These are phyloP conservation scores for Fragosphaeria purpurea DNA, from an alignment of 2,329 filamentous ascomycete genomes.

Conservation along the genomic window DNA sequence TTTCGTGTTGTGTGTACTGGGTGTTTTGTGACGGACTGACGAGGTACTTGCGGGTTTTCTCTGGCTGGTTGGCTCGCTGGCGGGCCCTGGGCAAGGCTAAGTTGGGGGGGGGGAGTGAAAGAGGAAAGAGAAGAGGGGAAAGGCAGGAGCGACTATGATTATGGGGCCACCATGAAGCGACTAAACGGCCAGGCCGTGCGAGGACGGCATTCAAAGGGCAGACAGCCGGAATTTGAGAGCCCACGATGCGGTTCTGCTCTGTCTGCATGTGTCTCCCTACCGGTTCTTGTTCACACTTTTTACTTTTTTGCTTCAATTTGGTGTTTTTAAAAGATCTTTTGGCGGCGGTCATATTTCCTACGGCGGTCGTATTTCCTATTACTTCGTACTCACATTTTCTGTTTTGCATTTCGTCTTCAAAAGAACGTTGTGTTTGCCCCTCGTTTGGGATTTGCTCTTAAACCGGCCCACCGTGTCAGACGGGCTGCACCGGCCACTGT, in stretches of 20 bases:
- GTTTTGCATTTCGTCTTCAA: neutral
- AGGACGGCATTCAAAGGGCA: neutral
- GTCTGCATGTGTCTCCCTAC: neutral
- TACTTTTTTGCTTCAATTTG: no score
- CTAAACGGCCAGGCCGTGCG: neutral
- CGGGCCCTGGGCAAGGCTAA: neutral
- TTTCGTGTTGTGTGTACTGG: no score
- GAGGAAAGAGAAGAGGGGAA: neutral
- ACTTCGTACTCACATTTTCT: neutral
- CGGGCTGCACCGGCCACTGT: no score
- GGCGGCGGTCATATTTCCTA: no score
- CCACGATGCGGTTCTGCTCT: neutral
- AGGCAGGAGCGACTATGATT: conserved; percentile 1
- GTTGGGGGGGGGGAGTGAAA: neutral
- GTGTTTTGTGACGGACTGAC: no score
- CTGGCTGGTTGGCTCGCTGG: neutral
- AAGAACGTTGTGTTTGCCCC: no score
- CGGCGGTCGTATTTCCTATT: neutral
- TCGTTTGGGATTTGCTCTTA: no score
- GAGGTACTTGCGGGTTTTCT: no score
- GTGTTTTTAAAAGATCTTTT: no score
- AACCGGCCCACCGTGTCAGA: no score
- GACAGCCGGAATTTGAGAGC: neutral
- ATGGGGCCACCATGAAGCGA: conserved; percentile 1
- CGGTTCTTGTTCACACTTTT: neutral